These are phyloP conservation scores for Spencermartinsiella ligniputridi DNA, from an alignment of 1,139 yeast genomes.

Conservation along the genomic window DNA sequence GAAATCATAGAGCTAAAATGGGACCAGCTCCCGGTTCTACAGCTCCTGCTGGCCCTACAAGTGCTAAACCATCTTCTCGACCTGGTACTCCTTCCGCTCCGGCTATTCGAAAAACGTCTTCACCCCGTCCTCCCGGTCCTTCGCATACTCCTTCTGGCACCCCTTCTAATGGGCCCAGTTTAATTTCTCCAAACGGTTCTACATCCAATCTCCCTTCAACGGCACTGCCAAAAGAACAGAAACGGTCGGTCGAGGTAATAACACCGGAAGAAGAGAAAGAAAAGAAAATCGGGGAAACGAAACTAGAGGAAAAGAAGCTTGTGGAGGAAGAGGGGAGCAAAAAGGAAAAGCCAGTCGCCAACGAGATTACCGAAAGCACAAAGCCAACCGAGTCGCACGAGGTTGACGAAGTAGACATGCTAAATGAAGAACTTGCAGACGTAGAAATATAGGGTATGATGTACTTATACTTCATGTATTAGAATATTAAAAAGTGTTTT, in stretches of 20 bases:
- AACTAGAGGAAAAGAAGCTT: neutral
- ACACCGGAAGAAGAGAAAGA: slow-evolving; percentile 3
- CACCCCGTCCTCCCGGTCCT: no score
- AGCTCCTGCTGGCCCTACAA: slow-evolving; percentile 5
- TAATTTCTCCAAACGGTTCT: slow-evolving; percentile 21
- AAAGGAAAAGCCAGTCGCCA: neutral
- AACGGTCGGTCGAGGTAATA: neutral
- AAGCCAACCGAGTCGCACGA: slow-evolving; percentile 8
- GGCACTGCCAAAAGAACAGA: slow-evolving; percentile 11
- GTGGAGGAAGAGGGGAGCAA: neutral
- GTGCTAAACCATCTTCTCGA: slow-evolving; percentile 5
- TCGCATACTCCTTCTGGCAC: slow-evolving; percentile 1
- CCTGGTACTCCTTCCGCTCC: slow-evolving; percentile 10
- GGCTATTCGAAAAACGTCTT: slow-evolving; percentile 10
- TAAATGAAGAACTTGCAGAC: slow-evolving; percentile 22
- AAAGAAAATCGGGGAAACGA: neutral
- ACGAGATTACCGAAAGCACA: slow-evolving; percentile 1
- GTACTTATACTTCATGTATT: neutral
- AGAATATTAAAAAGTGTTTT: neutral
- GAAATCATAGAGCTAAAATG: slow-evolving; percentile 16
- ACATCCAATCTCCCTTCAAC: slow-evolving; percentile 22
- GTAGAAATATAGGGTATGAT: slow-evolving; percentile 17
- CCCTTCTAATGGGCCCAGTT: slow-evolving; percentile 1
- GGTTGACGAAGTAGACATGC: slow-evolving; percentile 21
- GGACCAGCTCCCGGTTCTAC: slow-evolving; percentile 13